phyloP scores from a whole-genome alignment of 1,284 basidiomycete species.

The Puccinia brachypodii region DNA sequence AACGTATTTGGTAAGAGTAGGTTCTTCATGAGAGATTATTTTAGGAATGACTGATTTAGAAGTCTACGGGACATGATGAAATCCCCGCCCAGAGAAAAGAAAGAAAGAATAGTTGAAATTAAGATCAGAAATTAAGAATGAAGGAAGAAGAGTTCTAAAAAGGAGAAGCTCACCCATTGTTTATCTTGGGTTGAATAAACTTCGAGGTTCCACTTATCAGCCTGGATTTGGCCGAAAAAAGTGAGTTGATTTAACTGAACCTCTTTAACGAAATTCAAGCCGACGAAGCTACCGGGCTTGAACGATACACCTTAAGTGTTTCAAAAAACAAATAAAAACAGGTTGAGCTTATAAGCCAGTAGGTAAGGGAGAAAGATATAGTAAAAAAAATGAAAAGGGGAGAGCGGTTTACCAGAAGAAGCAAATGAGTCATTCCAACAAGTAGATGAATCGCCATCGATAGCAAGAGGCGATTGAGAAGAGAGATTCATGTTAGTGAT shows the following conservation, averaged over 20 bases:
- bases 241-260: slow-evolving; percentile 3
- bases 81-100: no score
- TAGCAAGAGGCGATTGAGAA: slow-evolving; percentile 15
- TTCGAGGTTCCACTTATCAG: slow-evolving; percentile 13
- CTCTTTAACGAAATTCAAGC: slow-evolving; percentile 18
- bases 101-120: no score
- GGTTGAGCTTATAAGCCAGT: background rate
- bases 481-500: slow-evolving; percentile 27
- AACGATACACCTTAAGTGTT: background rate
- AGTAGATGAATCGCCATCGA: slow-evolving; percentile 21
- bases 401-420: background rate
- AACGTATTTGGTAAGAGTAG: slow-evolving; percentile 3
- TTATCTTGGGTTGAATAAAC: background rate
- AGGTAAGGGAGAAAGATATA: no score
- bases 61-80: no score
- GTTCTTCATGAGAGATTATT: slow-evolving; percentile 2
- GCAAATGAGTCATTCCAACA: slow-evolving; percentile 13
- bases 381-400: background rate
- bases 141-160: background rate
- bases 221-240: background rate
- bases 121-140: no score
- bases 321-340: background rate
- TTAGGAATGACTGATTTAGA: background rate
- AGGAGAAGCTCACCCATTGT: background rate
- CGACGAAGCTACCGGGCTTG: slow-evolving; percentile 2